phyloP scores from a whole-genome alignment of 305 asterid species.

The Fraxinus sp. region DNA sequence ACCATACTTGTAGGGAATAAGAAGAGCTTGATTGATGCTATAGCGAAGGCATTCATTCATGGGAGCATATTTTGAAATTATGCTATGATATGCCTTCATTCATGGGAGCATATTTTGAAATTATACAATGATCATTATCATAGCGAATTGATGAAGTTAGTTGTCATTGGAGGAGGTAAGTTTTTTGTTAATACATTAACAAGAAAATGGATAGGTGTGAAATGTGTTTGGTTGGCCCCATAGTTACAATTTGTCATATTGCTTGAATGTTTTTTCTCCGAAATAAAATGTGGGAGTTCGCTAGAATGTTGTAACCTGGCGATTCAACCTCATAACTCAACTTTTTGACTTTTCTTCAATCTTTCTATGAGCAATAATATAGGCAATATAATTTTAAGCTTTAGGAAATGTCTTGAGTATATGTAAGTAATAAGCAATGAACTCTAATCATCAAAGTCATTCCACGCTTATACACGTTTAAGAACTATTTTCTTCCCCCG shows the following conservation, averaged over 20 bases:
- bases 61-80: slow-evolving; percentile 67
- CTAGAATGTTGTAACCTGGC: background rate
- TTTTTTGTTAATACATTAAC: slow-evolving; percentile 16
- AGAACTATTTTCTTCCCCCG: background rate
- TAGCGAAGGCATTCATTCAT: slow-evolving; percentile 65
- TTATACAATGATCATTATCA: slow-evolving; percentile 65
- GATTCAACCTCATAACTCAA: background rate
- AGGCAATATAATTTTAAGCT: background rate
- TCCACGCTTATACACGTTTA: background rate
- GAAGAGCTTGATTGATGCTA: slow-evolving; percentile 87
- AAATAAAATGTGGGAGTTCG: background rate
- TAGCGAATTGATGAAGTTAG: slow-evolving; percentile 29
- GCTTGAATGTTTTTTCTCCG: background rate
- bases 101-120: slow-evolving; percentile 59
- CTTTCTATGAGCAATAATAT: background rate
- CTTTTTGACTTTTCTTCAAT: slow-evolving; percentile 11
- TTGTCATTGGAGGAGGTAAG: slow-evolving; percentile 74
- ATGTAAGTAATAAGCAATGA: background rate
- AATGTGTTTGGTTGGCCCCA: slow-evolving; percentile 6
- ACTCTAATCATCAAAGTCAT: background rate
- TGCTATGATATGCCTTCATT: slow-evolving; percentile 39
- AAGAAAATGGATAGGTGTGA: background rate
- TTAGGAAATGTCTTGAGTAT: background rate
- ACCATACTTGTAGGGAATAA: slow-evolving; percentile 62
- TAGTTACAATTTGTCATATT: background rate